phyloP scores from a whole-genome alignment of 75 land plant species.

The Larix kaempferi region DNA sequence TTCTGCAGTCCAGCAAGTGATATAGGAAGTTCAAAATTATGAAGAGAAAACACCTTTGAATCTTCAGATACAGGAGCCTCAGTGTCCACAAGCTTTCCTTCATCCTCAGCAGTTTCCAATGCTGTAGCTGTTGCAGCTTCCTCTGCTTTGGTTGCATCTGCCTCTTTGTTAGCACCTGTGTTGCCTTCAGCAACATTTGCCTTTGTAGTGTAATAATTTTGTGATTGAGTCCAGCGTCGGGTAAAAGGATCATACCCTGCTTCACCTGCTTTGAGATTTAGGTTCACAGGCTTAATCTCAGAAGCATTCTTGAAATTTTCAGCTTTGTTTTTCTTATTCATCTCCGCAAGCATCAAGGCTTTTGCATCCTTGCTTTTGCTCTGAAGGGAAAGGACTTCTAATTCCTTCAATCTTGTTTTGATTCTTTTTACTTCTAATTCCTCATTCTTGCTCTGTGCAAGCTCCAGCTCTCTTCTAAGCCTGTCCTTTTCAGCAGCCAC shows the following conservation, averaged over 20 bases:
- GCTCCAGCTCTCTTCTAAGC: constrained; percentile 60
- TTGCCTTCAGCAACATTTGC: constrained; percentile 4
- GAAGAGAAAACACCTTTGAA: constrained; percentile 57
- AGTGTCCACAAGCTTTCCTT: constrained; percentile 73
- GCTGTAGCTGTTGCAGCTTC: constrained; percentile 12
- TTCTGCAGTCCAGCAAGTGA: constrained; percentile 62
- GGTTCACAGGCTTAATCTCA: constrained; percentile 62
- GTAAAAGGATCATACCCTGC: constrained; percentile 98
- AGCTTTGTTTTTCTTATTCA: constrained; percentile 83
- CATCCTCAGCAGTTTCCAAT: constrained; percentile 67
- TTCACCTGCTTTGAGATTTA: constrained; percentile 78
- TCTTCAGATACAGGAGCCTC: constrained; percentile 71
- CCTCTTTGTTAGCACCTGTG: background rate
- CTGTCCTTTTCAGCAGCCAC: constrained; percentile 85
- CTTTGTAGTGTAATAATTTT: constrained; percentile 59
- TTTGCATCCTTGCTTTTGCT: constrained; percentile 58
- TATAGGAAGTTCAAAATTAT: constrained; percentile 74
- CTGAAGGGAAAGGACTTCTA: constrained; percentile 47
- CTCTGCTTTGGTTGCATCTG: background rate
- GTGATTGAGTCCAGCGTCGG: constrained; percentile 91
- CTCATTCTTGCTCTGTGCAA: constrained; percentile 59
- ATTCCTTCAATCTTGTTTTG: constrained; percentile 56
- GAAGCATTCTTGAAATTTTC: constrained; percentile 96
- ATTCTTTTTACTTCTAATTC: constrained; percentile 63
- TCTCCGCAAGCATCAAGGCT: constrained; percentile 74